Base-by-base conservation (phyloP, 148 eudicot species). In the Persicaria maculosa region DNA sequence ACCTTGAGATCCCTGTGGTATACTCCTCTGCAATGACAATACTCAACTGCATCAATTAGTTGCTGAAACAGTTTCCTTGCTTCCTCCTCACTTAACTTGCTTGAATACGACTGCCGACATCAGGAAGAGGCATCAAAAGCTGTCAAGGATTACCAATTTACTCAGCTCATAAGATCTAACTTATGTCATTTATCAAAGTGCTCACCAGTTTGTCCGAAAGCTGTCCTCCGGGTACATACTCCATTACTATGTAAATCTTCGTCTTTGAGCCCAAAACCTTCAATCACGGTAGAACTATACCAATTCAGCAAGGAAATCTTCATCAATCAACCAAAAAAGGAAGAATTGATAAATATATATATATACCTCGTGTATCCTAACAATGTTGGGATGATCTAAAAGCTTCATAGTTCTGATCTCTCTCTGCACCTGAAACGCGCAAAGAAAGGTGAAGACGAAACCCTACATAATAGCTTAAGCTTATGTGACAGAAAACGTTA, bases 201-300 rank as follows among this genome's bases (percentile, higher is more conserved):
- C 78, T 79, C 61, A 84, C 90, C 88, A 88, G 68, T 78, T 79
- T 85, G 77, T 85, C 85, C 1, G 88, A 85, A 9, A 88, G 84
- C 76, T 79, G 83, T 22, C 91, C 91, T 54, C 91, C 91, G 0
- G 88, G 48, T 50, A 84, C 83, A 50, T 85, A 82, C 47, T 85
- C 91, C 91, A 88, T 88, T 20, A 84, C 80, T 17, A 88, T 83
- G 78, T 88, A 85, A 62, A 85, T 85, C 70, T 84, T 88, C 6
- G 89, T 80, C 79, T 80, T 88, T n/a, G 91, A 80, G 5, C 79
- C 91, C 53, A 88, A 77, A 50, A 87, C 91, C 90, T 87, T 9
- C 40, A 15, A 65, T 14, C 67, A 59, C 43, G 9, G 43, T 57
- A 19, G 11, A 19, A 5, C 43, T 6, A 20, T 7, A 20, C 14